Base-by-base conservation (phyloP, 495 filamentous ascomycete species). In the Xylaria grammica region DNA sequence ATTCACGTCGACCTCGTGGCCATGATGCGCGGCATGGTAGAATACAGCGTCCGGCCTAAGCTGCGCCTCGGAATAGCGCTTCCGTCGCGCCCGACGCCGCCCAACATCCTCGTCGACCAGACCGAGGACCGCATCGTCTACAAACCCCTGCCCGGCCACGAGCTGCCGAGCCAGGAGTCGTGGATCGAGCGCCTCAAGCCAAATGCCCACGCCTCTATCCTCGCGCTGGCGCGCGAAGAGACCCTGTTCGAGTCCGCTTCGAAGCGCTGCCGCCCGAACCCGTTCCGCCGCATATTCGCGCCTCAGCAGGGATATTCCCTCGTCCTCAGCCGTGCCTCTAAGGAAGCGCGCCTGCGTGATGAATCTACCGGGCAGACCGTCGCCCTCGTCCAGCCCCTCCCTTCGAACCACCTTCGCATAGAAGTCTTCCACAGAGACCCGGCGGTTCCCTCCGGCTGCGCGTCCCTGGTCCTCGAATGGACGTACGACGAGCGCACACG, bases 401-500 rank as follows among this genome's bases (percentile, higher is more conserved):
- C 89, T 40, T 73, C 94, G 60, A 56, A 34, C 3, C 38, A 17
- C 22, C 40, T 58, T 13, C 55, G 55, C 5, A 26, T 58, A 34
- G 38, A 58, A 13, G 40, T 58, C 2, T 30, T n/a, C 15, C 40
- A 58, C 40, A 45, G 17, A 46, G 55, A 58, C 55, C 11, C 55
- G 24, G 22, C 55, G 3, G 40, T 58, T 34, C 55, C 55, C 9
- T 45, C 40, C 1, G 55, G 55, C 9, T 32, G 55, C 26, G 55
- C 55, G 26, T 85, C 86, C 7, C 82, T 95, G 65, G 79, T 83
- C 58, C 93, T 94, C 78, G 90, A 85, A 7, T 95, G 93, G 67
- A 89, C 91, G 71, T 91, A 91, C 1, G 90, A 93, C 73, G 85
- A 86, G 57, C 91, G 91, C 34, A 92, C 92, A 72, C 90, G 91